Conservation (phyloP, 2,329 filamentous ascomycete species). For the Pyrenochaeta sp. region DNA sequence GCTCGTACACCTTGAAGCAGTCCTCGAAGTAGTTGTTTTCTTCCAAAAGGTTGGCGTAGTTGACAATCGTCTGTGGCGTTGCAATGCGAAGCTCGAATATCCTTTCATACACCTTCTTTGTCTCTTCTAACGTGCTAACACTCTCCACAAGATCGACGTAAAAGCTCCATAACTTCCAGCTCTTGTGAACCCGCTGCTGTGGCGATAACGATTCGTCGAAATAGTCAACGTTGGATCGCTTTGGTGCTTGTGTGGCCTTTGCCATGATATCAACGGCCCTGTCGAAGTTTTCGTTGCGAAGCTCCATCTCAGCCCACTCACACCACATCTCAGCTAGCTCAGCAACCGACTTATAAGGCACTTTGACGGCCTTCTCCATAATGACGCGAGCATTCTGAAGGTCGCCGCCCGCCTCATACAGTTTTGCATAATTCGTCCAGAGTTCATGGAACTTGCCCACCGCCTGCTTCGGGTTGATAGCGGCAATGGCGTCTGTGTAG, state of each 20-base stretch:
- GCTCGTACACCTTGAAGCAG: constrained; percentile 96
- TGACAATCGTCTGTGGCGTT: constrained; percentile 97
- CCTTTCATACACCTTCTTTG: constrained; percentile 91
- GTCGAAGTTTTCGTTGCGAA: constrained; percentile 95
- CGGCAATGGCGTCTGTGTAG: constrained; percentile 91
- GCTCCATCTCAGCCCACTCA: constrained; percentile 98
- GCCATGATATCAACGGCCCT: constrained; percentile 95
- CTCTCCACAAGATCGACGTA: constrained; percentile 98
- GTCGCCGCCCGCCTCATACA: constrained; percentile 91
- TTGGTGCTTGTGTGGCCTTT: constrained; percentile 95
- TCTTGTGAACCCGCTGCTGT: constrained; percentile 97
- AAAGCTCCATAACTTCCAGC: constrained; percentile 99
- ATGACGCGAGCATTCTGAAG: constrained; percentile 86
- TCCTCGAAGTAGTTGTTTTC: constrained; percentile 97
- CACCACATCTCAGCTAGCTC: constrained; percentile 99
- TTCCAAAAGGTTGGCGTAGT: constrained; percentile 94
- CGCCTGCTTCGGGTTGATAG: constrained; percentile 93
- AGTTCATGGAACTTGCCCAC: constrained; percentile 92
- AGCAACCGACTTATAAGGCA: constrained; percentile 96
- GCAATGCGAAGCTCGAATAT: constrained; percentile 99
- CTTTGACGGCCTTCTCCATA: constrained; percentile 97
- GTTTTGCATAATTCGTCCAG: constrained; percentile 96
- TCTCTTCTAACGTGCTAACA: constrained; percentile 89
- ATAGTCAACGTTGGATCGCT: constrained; percentile 97
- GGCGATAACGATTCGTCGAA: constrained; percentile 94